Percentiles rank a stretch among this genome's conserved stretches.
phyloP scores from a whole-genome alignment of 1,284 basidiomycete genomes.

The Sporisorium scitamineum region DNA sequence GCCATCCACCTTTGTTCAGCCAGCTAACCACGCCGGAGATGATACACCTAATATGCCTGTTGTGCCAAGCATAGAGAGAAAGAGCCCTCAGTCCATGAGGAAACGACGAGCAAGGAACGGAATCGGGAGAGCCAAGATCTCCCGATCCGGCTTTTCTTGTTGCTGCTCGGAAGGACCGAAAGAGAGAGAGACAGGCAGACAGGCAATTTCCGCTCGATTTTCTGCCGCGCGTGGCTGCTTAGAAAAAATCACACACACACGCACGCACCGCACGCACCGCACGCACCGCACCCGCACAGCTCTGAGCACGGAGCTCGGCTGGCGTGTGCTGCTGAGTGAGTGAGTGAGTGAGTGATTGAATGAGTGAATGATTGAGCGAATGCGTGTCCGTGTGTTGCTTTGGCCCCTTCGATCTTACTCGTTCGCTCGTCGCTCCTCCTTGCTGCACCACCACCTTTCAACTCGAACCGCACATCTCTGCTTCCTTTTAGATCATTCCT shows the following conservation, averaged over 20 bases:
- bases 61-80: too few relatives aligned
- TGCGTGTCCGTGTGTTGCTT: not conserved
- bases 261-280: not conserved
- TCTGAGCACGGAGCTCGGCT: not conserved
- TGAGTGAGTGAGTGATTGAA: not conserved
- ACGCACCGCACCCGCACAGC: not conserved
- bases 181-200: not conserved
- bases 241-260: conserved; percentile 4
- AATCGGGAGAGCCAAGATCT: too few relatives aligned
- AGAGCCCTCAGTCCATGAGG: too few relatives aligned
- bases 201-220: not conserved
- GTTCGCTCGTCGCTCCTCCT: not conserved
- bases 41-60: too few relatives aligned
- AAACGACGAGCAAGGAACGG: too few relatives aligned
- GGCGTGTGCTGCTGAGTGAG: not conserved
- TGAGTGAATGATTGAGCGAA: not conserved
- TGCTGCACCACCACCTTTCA: not conserved
- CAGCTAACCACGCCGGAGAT: too few relatives aligned
- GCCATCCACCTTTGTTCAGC: too few relatives aligned
- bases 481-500: too few relatives aligned
- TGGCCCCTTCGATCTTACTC: not conserved
- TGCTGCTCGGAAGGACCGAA: not conserved
- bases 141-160: conserved; percentile 3
- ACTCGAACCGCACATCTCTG: not conserved
- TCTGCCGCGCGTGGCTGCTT: conserved; percentile 2